Conservation (phyloP, 768 basidiomycete genomes). For the Leucocoprinus leucothites region DNA sequence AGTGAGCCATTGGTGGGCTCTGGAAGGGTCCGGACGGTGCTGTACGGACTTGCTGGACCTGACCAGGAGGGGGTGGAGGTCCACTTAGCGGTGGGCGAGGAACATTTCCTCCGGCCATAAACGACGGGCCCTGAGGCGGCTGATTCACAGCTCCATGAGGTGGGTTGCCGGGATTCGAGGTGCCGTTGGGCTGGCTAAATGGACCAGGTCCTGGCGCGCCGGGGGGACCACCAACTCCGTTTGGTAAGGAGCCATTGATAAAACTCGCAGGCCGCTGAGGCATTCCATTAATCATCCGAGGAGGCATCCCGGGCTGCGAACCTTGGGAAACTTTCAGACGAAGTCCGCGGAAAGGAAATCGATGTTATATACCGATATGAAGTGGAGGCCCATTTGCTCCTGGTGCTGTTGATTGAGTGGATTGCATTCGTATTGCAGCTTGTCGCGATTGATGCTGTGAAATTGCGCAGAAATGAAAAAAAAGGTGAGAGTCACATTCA, state of each 20-base stretch:
- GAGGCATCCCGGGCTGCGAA: conserved; percentile 13
- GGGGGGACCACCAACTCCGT: conserved; percentile 11
- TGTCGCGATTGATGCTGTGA: conserved; percentile 21
- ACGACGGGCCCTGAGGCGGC: conserved; percentile 18
- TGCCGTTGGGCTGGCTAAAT: conserved; percentile 10
- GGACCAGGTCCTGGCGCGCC: conserved; percentile 12
- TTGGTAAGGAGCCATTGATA: conserved; percentile 8
- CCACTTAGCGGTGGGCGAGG: conserved; percentile 13
- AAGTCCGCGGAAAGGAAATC: neutral
- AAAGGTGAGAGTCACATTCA: conserved; percentile 1
- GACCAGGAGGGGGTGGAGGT: conserved; percentile 16
- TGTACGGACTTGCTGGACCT: conserved; percentile 15
- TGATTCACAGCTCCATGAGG: neutral
- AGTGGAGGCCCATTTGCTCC: conserved; percentile 14
- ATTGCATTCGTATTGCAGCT: conserved; percentile 23
- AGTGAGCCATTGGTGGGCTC: conserved; percentile 63
- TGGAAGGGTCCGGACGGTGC: conserved; percentile 42
- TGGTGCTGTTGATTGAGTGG: conserved; percentile 21
- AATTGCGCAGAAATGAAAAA: conserved; percentile 21
- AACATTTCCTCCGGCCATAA: conserved; percentile 20
- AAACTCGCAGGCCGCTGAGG: conserved; percentile 7
- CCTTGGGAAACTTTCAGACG: conserved; percentile 3
- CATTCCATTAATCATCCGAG: conserved; percentile 17
- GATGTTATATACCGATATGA: conserved; percentile 5
- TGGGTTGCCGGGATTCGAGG: conserved; percentile 9